Percentiles rank a stretch among this genome's conserved stretches.
Conservation (phyloP, 2,329 filamentous ascomycete genomes). For the Aphanoascus verrucosus region DNA sequence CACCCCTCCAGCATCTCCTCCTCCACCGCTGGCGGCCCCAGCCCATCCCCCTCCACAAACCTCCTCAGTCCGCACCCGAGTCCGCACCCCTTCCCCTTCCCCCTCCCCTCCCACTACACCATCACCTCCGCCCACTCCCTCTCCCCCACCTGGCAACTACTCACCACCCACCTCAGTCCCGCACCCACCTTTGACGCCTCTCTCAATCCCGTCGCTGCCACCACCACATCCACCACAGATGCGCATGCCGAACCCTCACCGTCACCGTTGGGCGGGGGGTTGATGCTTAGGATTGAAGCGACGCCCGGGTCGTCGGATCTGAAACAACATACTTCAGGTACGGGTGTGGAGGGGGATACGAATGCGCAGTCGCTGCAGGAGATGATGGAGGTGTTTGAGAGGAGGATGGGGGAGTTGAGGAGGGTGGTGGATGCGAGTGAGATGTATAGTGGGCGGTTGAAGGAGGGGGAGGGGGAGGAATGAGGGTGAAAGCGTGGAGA, state of each 20-base stretch:
- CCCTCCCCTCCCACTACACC: constrained; percentile 28
- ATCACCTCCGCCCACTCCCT: constrained; percentile 63
- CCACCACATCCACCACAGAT: constrained; percentile 15
- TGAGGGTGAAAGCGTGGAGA: neutral
- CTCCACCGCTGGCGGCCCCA: constrained; percentile 26
- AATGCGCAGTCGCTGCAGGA: constrained; percentile 30
- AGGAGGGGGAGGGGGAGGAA: neutral
- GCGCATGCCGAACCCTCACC: constrained; percentile 26
- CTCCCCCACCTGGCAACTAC: constrained; percentile 61
- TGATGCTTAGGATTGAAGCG: constrained; percentile 39
- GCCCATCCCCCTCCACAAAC: constrained; percentile 62
- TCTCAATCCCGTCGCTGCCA: constrained; percentile 37
- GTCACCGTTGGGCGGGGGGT: constrained; percentile 27
- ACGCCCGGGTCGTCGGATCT: constrained; percentile 25
- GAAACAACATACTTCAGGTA: constrained; percentile 12
- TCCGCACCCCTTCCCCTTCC: neutral
- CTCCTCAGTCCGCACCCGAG: constrained; percentile 51
- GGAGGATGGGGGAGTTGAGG: constrained; percentile 35
- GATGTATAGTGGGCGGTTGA: neutral
- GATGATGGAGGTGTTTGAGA: constrained; percentile 40
- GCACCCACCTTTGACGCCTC: constrained; percentile 52
- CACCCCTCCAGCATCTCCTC: constrained; percentile 21
- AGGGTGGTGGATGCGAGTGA: constrained; percentile 31
- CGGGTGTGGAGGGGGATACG: constrained; percentile 6
- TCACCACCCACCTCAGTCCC: constrained; percentile 42